Evolutionary conservation across 306 rosid genomes (phyloP).

Genomic region (Sophora flavescens): DNA sequence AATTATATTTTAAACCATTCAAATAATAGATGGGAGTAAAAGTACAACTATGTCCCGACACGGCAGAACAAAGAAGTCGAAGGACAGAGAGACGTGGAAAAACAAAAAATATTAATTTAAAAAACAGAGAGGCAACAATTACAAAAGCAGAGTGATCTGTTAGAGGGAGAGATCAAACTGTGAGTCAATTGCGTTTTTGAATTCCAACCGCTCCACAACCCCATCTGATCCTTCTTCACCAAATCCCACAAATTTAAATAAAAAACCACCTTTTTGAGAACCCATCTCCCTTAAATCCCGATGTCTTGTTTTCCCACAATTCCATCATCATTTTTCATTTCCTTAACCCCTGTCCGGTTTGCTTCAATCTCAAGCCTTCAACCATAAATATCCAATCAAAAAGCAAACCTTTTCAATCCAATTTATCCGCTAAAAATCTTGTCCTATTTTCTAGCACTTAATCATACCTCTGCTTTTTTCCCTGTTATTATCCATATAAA

Average conservation of each 20-base stretch:
- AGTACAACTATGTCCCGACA: constrained; percentile 27
- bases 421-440: background rate
- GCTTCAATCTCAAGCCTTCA: constrained; percentile 42
- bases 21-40: no score
- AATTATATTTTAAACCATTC: no score
- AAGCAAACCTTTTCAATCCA: background rate
- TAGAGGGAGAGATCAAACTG: constrained; percentile 38
- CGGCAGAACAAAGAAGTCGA: constrained; percentile 4
- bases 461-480: constrained; percentile 19
- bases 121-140: background rate
- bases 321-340: constrained; percentile 17
- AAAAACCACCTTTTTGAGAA: constrained; percentile 45
- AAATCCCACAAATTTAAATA: constrained; percentile 53
- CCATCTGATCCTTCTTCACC: constrained; percentile 55
- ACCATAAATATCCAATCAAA: background rate
- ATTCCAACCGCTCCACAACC: constrained; percentile 68
- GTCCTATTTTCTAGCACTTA: constrained; percentile 22
- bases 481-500: background rate
- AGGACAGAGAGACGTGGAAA: constrained; percentile 27
- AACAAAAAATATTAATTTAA: background rate
- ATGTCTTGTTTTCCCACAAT: constrained; percentile 52
- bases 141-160: constrained; percentile 34
- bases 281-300: constrained; percentile 42
- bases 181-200: constrained; percentile 48
- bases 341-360: constrained; percentile 25